Evolutionary conservation across 2,329 filamentous ascomycete genomes (phyloP).

Genomic region (Colletotrichum liriopes): DNA sequence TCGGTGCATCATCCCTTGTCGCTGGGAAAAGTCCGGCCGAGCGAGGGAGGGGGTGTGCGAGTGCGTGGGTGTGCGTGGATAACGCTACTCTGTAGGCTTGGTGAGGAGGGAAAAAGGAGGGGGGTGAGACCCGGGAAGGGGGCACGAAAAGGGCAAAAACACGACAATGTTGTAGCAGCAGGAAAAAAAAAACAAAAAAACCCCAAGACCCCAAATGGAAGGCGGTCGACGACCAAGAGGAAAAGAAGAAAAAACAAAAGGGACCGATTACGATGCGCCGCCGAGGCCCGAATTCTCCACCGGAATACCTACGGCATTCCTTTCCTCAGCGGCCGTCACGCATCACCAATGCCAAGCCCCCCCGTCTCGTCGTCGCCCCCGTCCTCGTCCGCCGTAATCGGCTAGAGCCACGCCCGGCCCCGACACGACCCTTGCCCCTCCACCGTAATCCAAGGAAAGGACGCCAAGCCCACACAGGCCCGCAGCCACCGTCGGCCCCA

Average conservation of each 20-base stretch:
- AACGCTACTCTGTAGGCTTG: background rate
- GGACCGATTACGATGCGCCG: constrained; percentile 30
- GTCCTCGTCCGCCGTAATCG: no score
- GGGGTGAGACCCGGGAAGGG: background rate
- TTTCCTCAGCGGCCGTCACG: background rate
- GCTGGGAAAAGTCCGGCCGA: constrained; percentile 9
- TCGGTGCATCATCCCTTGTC: background rate
- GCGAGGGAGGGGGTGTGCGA: background rate
- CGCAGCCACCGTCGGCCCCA: constrained; percentile 27
- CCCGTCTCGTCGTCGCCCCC: no score
- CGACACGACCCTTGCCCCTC: background rate
- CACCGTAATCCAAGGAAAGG: background rate
- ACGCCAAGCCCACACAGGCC: constrained; percentile 24
- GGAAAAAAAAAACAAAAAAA: background rate
- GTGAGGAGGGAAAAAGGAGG: background rate
- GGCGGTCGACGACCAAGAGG: background rate
- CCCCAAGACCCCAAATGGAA: background rate
- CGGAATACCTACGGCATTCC: background rate
- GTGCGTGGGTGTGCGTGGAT: background rate
- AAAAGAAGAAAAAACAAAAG: constrained; percentile 4
- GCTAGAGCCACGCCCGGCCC: background rate
- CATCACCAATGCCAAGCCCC: background rate
- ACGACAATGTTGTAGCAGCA: constrained; percentile 1
- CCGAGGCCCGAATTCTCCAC: constrained; percentile 10
- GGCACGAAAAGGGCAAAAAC: constrained; percentile 8